Evolutionary conservation across 257 asterid species (phyloP).

Genomic region (Lavandula angustifolia): DNA sequence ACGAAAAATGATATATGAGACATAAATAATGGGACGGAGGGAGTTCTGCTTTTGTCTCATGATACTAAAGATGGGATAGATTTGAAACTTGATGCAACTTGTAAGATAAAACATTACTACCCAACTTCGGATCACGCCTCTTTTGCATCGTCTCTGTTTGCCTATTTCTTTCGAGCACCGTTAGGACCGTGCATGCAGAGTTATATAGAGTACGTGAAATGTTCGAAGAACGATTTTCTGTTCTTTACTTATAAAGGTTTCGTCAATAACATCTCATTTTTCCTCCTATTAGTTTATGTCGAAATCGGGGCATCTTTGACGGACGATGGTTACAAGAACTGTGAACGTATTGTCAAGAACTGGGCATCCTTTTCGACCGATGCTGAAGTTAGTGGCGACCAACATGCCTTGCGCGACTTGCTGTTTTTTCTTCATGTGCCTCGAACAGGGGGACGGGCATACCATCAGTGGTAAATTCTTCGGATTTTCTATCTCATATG

Average conservation of each 20-base stretch:
- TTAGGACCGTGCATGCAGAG: conserved; percentile 10
- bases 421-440: conserved; percentile 96
- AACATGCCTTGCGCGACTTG: conserved; percentile 70
- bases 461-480: conserved; percentile 72
- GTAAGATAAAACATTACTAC: conserved; percentile 6
- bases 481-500: conserved; percentile 17
- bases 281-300: conserved; percentile 44
- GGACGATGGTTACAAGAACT: conserved; percentile 52
- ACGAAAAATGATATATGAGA: too few relatives aligned
- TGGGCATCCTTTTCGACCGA: conserved; percentile 83
- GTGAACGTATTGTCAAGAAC: conserved; percentile 66
- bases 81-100: conserved; percentile 5
- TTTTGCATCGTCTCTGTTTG: background rate
- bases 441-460: conserved; percentile 96
- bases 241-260: conserved; percentile 17
- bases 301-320: conserved; percentile 41
- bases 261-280: background rate
- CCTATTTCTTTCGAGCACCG: conserved; percentile 15
- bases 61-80: conserved; percentile 14
- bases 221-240: background rate
- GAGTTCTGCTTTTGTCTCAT: conserved; percentile 15
- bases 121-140: background rate
- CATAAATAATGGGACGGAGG: too few relatives aligned
- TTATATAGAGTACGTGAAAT: conserved; percentile 23
- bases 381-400: conserved; percentile 58